Evolutionary conservation across 805 yeast genomes (phyloP).

Genomic region (Saturnispora serradocipensis): DNA sequence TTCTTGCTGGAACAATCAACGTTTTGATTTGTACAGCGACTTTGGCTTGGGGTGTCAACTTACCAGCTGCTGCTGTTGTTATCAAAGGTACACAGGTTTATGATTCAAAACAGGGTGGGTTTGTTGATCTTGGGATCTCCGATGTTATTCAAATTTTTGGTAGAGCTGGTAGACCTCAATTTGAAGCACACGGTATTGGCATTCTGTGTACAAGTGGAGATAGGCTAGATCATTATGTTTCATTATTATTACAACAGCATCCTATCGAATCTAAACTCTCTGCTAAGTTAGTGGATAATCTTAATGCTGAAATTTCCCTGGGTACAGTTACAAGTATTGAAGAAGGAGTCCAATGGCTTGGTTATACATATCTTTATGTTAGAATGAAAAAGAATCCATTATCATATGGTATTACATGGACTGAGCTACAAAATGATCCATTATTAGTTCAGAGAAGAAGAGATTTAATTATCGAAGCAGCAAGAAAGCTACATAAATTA

Average conservation of each 20-base stretch:
- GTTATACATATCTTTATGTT: constrained; percentile 89
- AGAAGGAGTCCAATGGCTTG: constrained; percentile 96
- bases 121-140: constrained; percentile 84
- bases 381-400: constrained; percentile 93
- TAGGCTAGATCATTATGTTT: constrained; percentile 76
- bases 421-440: constrained; percentile 76
- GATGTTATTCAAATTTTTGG: constrained; percentile 98
- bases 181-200: constrained; percentile 87
- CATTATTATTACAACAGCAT: constrained; percentile 84
- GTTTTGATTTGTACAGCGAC: constrained; percentile 96
- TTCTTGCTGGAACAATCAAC: constrained; percentile 72
- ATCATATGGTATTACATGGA: constrained; percentile 85
- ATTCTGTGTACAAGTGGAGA: constrained; percentile 78
- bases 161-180: constrained; percentile 99
- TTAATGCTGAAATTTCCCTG: constrained; percentile 91
- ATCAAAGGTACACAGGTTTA: constrained; percentile 95
- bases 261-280: constrained; percentile 86
- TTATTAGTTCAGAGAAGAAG: constrained; percentile 63
- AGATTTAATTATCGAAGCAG: constrained; percentile 70
- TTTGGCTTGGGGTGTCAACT: constrained; percentile 98
- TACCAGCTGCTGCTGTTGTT: constrained; percentile 96
- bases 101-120: constrained; percentile 92
- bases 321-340: constrained; percentile 93
- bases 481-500: constrained; percentile 68
- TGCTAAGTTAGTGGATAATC: constrained; percentile 75